These are phyloP conservation scores for Pisolithus albus DNA, from an alignment of 768 basidiomycete genomes.

Conservation along the genomic window DNA sequence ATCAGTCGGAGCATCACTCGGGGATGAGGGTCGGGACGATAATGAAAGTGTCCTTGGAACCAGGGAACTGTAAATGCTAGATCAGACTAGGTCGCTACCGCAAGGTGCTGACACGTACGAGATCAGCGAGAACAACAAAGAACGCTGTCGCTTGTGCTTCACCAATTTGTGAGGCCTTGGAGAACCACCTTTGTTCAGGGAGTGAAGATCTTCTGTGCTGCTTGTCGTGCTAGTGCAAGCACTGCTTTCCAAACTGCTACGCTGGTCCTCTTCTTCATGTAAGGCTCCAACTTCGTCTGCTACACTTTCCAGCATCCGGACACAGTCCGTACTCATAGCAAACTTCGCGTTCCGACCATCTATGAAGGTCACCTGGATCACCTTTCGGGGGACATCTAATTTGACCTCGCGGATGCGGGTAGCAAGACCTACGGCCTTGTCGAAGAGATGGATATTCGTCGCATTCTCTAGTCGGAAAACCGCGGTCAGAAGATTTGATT, in stretches of 20 bases:
- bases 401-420: conserved; percentile 51
- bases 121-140: conserved; percentile 63
- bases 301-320: conserved; percentile 44
- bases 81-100: conserved; percentile 5
- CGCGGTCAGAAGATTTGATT: conserved; percentile 43
- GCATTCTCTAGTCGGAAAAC: conserved; percentile 50
- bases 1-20: conserved; percentile 11
- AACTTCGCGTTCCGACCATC: conserved; percentile 50
- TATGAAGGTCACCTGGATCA: conserved; percentile 48
- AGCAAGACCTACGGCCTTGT: conserved; percentile 52
- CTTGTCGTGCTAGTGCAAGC: conserved; percentile 11
- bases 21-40: conserved; percentile 14
- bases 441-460: conserved; percentile 47
- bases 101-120: conserved; percentile 32
- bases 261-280: conserved; percentile 27
- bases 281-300: conserved; percentile 46
- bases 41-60: conserved; percentile 28
- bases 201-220: conserved; percentile 14
- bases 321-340: conserved; percentile 37
- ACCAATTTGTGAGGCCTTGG: conserved; percentile 28
- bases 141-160: conserved; percentile 65
- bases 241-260: conserved; percentile 27
- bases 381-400: conserved; percentile 47
- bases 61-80: conserved; percentile 15
- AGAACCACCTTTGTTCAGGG: conserved; percentile 7